Conservation (phyloP, 73 alveolate species). For the Breviolum minutum region DNA sequence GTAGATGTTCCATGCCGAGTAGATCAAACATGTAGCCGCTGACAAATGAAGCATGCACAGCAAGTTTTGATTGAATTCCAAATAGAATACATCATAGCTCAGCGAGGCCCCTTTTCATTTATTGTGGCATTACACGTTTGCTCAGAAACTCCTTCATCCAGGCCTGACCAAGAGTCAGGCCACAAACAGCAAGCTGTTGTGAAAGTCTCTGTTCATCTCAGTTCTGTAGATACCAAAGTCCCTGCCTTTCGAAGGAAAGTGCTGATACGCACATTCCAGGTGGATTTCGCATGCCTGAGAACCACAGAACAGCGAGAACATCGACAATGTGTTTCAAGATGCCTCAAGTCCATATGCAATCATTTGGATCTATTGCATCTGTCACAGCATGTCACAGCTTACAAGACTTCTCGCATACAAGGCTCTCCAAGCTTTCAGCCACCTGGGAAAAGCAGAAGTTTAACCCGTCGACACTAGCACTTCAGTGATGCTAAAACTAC, state of each 20-base stretch:
- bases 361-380: too few relatives aligned
- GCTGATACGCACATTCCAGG: conserved; percentile 50
- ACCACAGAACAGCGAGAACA: neutral
- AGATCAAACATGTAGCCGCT: neutral
- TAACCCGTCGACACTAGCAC: neutral
- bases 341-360: neutral
- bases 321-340: neutral
- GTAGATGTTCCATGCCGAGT: neutral
- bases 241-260: conserved; percentile 47
- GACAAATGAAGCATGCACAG: neutral
- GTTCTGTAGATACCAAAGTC: too few relatives aligned
- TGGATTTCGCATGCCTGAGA: conserved; percentile 52
- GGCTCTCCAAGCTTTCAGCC: conserved; percentile 32
- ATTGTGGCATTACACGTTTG: conserved; percentile 70
- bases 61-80: neutral
- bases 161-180: neutral
- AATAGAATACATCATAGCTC: neutral
- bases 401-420: neutral
- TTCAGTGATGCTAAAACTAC: too few relatives aligned
- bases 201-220: too few relatives aligned
- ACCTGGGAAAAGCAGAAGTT: neutral
- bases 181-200: neutral
- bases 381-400: too few relatives aligned
- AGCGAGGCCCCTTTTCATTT: neutral
- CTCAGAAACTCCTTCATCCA: conserved; percentile 83